Conservation (phyloP, 768 basidiomycete species). For the Paxillus rubicundulus region DNA sequence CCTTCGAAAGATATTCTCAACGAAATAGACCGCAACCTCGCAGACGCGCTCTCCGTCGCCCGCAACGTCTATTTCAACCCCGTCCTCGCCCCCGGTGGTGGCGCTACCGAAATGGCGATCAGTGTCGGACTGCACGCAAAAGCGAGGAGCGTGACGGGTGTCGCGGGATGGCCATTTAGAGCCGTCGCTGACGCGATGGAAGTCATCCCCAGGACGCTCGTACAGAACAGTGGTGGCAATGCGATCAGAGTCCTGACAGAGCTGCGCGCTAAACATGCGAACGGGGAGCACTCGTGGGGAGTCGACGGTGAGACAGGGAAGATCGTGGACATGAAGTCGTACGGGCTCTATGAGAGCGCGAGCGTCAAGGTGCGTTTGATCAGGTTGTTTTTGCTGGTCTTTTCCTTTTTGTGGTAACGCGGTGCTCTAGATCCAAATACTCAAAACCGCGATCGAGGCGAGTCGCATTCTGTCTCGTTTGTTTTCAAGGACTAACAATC, state of each 20-base stretch:
- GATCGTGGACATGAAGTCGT: conserved; percentile 91
- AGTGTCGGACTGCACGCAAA: conserved; percentile 81
- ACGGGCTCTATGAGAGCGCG: conserved; percentile 92
- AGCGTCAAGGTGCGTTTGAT: conserved; percentile 76
- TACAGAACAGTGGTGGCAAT: conserved; percentile 95
- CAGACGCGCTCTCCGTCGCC: conserved; percentile 96
- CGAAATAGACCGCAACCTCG: conserved; percentile 96
- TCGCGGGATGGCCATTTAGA: conserved; percentile 87
- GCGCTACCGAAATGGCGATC: conserved; percentile 98
- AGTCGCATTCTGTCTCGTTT: conserved; percentile 1
- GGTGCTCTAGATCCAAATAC: conserved; percentile 72
- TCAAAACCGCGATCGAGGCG: conserved; percentile 96
- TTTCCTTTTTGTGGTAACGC: background rate
- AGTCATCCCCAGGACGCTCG: conserved; percentile 91
- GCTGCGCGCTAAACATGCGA: conserved; percentile 93
- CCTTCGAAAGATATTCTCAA: conserved; percentile 98
- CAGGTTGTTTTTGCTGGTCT: background rate
- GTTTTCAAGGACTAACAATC: background rate
- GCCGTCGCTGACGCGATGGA: conserved; percentile 97
- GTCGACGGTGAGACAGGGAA: conserved; percentile 96
- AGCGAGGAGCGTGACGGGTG: conserved; percentile 77
- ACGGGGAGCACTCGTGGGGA: conserved; percentile 88
- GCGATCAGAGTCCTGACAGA: conserved; percentile 91
- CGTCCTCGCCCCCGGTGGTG: conserved; percentile 88
- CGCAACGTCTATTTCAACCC: conserved; percentile 98